A percentile compares a stretch with the other conserved stretches of the same genome.
Evolutionary conservation across 306 rosid species (phyloP).

Genomic region (Medicago ruthenica): DNA sequence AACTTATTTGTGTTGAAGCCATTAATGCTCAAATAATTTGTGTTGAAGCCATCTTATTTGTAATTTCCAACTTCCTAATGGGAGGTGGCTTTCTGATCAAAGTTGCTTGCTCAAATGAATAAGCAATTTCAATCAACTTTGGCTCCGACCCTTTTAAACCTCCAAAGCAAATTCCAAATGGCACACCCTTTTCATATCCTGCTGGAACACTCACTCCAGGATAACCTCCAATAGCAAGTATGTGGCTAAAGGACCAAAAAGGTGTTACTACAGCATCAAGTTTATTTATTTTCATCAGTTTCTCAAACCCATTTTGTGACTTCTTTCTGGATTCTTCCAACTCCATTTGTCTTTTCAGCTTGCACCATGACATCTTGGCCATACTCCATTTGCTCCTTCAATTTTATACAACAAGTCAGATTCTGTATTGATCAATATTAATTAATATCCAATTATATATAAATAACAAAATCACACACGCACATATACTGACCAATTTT

Average conservation of each 20-base stretch:
- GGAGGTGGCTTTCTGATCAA: constrained; percentile 43
- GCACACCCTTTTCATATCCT: constrained; percentile 52
- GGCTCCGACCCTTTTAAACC: constrained; percentile 73
- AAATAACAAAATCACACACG: not conserved
- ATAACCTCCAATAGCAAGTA: constrained; percentile 70
- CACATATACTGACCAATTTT: constrained; percentile 41
- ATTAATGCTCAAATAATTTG: too few relatives aligned
- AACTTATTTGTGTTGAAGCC: too few relatives aligned
- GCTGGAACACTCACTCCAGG: constrained; percentile 78
- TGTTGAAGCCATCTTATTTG: too few relatives aligned
- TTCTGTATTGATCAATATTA: not conserved
- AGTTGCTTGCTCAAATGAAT: constrained; percentile 74
- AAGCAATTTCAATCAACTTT: constrained; percentile 67
- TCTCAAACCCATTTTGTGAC: constrained; percentile 48
- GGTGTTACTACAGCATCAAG: constrained; percentile 66
- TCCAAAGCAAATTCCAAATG: constrained; percentile 73
- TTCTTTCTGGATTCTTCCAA: constrained; percentile 18
- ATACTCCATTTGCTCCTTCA: constrained; percentile 52
- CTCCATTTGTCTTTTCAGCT: constrained; percentile 48
- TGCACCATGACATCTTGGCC: constrained; percentile 43
- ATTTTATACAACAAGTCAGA: not conserved
- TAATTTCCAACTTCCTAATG: not conserved
- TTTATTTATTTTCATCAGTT: constrained; percentile 43
- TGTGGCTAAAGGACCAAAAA: not conserved
- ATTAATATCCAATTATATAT: not conserved